Evolutionary conservation across 805 yeast species (phyloP), one percentile per base, ranked within the genome.

Genomic region (Starmerella kuoi): DNA sequence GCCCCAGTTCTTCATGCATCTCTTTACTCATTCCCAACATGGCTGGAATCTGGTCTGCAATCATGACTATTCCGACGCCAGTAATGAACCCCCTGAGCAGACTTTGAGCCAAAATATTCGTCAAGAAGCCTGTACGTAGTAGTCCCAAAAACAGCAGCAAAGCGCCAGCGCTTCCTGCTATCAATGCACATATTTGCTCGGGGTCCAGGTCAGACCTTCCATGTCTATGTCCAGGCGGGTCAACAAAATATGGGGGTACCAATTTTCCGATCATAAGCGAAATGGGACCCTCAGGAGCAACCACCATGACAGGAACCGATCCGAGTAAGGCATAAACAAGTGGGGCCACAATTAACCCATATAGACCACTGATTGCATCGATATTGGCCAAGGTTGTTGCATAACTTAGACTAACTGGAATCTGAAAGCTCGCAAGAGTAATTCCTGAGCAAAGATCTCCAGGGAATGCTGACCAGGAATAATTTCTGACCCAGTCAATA

Each of bases 251-350:
- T n/a, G 69, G 73, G 45, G 78, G 80, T 8, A 83, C 73, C 0
- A 79, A 75, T 52, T 80, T 88, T 1, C 95, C 95, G 21, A 81
- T 76, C 12, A 86, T 76, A 52, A 87, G 65, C 0, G 93, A 82
- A 7, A 84, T 76, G 0, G 94, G 87, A 17, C 88, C 87, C 59
- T 86, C 93, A 1, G 95, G 95, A 0, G 95, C 95, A 17, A 86
- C 93, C 31, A 85, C 76, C 79, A 86, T 74, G 45, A 78, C 79
- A 0, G 95, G 95, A 1, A 85, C 93, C 0, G 91, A 73, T 0
- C 95, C 95, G 45, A 85, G 67, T 3, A 85, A 46, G 5, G 84
- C 69, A 57, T 86, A 86, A 6, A 82, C 62, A n/a, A 79, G 62
- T 0, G 95, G 93, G 0, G 91, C 84, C 3, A 81, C 66, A 1